Evolutionary conservation across 2,329 filamentous ascomycete species (phyloP).

Genomic region (Westerdykella sp.): DNA sequence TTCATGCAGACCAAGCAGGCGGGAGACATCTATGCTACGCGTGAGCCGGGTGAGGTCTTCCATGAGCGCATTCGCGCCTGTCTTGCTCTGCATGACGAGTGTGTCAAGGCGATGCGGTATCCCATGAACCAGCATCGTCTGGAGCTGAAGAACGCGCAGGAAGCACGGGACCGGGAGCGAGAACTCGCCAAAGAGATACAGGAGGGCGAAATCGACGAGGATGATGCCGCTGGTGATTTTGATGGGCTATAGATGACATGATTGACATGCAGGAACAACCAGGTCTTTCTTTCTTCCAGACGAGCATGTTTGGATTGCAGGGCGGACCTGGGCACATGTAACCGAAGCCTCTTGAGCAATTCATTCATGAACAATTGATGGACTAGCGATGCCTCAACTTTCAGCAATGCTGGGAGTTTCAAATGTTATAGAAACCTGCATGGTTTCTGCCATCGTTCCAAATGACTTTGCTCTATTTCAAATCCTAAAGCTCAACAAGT

Average conservation of each 20-base stretch:
- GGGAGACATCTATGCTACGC: conserved; percentile 90
- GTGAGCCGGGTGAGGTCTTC: conserved; percentile 94
- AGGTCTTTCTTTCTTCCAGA: too few relatives aligned
- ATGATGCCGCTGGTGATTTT: conserved; percentile 92
- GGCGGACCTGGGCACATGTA: too few relatives aligned
- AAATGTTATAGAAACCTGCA: too few relatives aligned
- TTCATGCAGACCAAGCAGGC: conserved; percentile 99
- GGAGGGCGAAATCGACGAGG: conserved; percentile 93
- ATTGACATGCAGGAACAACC: too few relatives aligned
- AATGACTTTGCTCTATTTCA: too few relatives aligned
- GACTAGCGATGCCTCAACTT: background rate
- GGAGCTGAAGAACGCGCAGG: conserved; percentile 96
- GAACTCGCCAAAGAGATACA: conserved; percentile 99
- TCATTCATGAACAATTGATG: background rate
- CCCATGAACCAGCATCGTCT: conserved; percentile 98
- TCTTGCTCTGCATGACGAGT: conserved; percentile 89
- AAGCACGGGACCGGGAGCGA: conserved; percentile 91
- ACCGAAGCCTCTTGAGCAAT: too few relatives aligned
- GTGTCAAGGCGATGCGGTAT: conserved; percentile 98
- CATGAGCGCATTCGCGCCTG: conserved; percentile 94
- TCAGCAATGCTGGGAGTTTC: too few relatives aligned
- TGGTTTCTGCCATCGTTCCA: too few relatives aligned
- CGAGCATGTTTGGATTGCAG: too few relatives aligned
- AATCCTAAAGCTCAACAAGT: background rate
- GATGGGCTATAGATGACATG: conserved; percentile 68